A percentile compares a stretch with the other conserved stretches of the same genome.
Conservation (phyloP, 2,329 filamentous ascomycete species). For the Fusarium napiforme region DNA sequence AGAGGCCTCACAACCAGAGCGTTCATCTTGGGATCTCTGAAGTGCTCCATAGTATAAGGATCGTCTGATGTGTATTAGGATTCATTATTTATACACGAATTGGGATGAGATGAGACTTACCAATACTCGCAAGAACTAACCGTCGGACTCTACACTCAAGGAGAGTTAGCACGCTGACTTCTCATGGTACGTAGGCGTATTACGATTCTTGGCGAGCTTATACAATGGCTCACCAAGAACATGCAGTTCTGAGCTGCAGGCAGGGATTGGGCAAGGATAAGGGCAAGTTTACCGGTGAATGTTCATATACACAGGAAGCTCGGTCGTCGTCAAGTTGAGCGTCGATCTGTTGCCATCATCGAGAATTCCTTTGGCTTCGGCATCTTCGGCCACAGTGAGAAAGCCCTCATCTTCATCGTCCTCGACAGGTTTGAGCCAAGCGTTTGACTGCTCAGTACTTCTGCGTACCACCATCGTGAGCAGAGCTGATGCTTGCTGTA, state of each 20-base stretch:
- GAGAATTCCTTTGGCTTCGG: slow-evolving; percentile 43
- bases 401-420: slow-evolving; percentile 44
- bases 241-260: not conserved
- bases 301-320: slow-evolving; percentile 45
- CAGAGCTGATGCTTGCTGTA: not conserved
- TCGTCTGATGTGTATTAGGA: slow-evolving; percentile 47
- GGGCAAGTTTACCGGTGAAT: slow-evolving; percentile 43
- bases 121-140: slow-evolving; percentile 45
- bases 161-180: slow-evolving; percentile 38
- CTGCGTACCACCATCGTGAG: slow-evolving; percentile 33
- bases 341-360: slow-evolving; percentile 40
- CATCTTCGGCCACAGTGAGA: slow-evolving; percentile 39
- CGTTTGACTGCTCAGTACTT: slow-evolving; percentile 37
- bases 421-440: slow-evolving; percentile 41
- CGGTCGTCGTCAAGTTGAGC: slow-evolving; percentile 36
- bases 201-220: not conserved
- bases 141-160: slow-evolving; percentile 44
- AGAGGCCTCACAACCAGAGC: slow-evolving; percentile 72
- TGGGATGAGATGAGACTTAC: slow-evolving; percentile 18
- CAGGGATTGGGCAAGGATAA: slow-evolving; percentile 1
- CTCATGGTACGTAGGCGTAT: not conserved
- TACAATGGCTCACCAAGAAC: slow-evolving; percentile 1
- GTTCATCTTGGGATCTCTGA: slow-evolving; percentile 75
- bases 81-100: not conserved
- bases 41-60: slow-evolving; percentile 66